Percentiles rank a stretch among this genome's conserved stretches.
Evolutionary conservation across 139 green algal species (phyloP).

Genomic region (Zygnema cylindricum): DNA sequence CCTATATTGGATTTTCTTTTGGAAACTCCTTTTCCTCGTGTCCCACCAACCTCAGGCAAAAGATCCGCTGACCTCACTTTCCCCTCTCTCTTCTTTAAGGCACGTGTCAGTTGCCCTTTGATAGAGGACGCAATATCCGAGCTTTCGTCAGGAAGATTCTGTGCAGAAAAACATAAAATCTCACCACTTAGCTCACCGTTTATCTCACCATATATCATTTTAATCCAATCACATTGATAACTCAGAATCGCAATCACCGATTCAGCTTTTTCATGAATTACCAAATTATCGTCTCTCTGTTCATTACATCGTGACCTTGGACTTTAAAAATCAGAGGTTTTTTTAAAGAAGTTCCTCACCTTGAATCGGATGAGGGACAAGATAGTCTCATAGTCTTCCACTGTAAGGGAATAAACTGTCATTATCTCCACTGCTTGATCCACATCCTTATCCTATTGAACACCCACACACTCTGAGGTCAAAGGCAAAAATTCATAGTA

Average conservation of each 20-base stretch:
- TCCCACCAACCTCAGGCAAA: conserved; percentile 1
- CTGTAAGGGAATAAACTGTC: conserved; percentile 65
- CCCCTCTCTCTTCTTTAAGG: conserved; percentile 67
- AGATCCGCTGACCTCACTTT: conserved; percentile 37
- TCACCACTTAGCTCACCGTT: too few species aligned
- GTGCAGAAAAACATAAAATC: neutral
- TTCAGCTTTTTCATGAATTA: too few species aligned
- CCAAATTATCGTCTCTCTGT: too few species aligned
- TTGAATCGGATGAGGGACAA: conserved; percentile 62
- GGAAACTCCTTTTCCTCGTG: neutral
- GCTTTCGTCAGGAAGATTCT: conserved; percentile 35
- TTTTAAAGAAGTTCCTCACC: too few species aligned
- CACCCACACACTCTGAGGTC: too few species aligned
- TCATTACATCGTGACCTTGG: too few species aligned
- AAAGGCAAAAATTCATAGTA: too few species aligned
- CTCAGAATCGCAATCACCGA: too few species aligned
- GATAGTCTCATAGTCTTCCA: conserved; percentile 64
- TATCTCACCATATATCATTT: too few species aligned
- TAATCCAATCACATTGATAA: too few species aligned
- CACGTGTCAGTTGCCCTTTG: conserved; percentile 64
- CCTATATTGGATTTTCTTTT: too few species aligned
- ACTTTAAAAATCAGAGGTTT: too few species aligned
- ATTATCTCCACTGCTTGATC: conserved; percentile 67
- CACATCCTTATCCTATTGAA: conserved; percentile 75
- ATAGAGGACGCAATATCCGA: conserved; percentile 20